Conservation (phyloP, 1,284 basidiomycete genomes). For the Thecaphora frezii region DNA sequence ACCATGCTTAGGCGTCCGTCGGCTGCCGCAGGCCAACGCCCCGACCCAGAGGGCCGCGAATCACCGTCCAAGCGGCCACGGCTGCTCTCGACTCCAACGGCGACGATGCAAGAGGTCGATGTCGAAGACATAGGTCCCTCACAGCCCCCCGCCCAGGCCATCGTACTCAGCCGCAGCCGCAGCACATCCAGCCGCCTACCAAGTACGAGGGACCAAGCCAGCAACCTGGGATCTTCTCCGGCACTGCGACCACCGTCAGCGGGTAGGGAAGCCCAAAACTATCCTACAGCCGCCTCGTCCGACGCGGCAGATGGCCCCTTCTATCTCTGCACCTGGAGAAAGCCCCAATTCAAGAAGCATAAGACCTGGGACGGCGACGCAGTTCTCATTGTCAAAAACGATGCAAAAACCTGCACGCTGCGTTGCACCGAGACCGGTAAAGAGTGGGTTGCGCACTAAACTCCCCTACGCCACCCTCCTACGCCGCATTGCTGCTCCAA, state of each 20-base stretch:
- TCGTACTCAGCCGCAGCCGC: conserved; percentile 16
- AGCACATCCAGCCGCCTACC: no score
- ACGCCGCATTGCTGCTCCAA: no score
- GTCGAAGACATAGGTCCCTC: neutral
- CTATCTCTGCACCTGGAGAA: conserved; percentile 63
- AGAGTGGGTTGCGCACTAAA: conserved; percentile 25
- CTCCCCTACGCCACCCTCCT: no score
- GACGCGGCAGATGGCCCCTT: conserved; percentile 29
- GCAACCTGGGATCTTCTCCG: neutral
- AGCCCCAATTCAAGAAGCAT: conserved; percentile 75
- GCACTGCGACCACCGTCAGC: neutral
- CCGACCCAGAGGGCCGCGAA: neutral
- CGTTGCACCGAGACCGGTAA: conserved; percentile 43
- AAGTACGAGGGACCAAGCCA: neutral
- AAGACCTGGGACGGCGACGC: conserved; percentile 78
- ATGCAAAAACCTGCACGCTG: conserved; percentile 34
- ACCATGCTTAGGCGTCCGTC: neutral
- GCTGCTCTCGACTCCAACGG: conserved; percentile 3
- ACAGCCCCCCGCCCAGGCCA: conserved; percentile 17
- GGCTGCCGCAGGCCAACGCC: neutral
- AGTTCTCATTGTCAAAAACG: conserved; percentile 45
- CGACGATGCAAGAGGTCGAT: neutral
- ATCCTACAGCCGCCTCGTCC: conserved; percentile 9
- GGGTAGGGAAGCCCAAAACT: neutral
- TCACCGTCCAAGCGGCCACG: neutral